Conservation (phyloP, 2,329 filamentous ascomycete species). For the Fusarium burgessii region DNA sequence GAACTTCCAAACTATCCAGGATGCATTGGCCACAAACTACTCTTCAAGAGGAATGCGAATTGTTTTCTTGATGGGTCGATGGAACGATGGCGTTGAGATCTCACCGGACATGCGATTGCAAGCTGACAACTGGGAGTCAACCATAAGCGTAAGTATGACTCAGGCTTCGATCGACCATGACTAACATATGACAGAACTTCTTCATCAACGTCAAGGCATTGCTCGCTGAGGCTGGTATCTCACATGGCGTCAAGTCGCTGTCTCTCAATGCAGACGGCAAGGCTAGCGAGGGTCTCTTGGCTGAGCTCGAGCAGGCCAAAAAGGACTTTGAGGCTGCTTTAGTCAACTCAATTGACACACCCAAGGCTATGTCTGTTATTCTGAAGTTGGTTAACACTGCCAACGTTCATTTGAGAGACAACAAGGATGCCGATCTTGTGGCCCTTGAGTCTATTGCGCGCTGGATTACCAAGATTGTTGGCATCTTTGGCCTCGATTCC, state of each 20-base stretch:
- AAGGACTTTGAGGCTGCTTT: conserved; percentile 70
- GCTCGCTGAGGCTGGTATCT: conserved; percentile 58
- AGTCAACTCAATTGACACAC: conserved; percentile 89
- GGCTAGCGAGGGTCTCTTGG: conserved; percentile 50
- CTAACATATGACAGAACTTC: conserved; percentile 61
- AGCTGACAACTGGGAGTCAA: conserved; percentile 83
- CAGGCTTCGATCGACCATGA: background rate
- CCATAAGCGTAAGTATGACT: conserved; percentile 69
- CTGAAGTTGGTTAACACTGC: conserved; percentile 81
- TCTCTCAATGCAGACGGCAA: conserved; percentile 52
- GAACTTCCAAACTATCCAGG: conserved; percentile 94
- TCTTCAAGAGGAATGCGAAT: conserved; percentile 84
- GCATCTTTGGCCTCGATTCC: conserved; percentile 84
- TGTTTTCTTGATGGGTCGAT: conserved; percentile 87
- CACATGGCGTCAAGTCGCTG: conserved; percentile 53
- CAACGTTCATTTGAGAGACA: conserved; percentile 70
- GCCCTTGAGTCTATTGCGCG: conserved; percentile 70
- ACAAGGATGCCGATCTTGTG: conserved; percentile 60
- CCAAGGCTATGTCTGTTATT: conserved; percentile 81
- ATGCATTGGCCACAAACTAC: conserved; percentile 78
- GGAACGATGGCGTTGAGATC: conserved; percentile 93
- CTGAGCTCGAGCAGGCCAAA: conserved; percentile 65
- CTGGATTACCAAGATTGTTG: conserved; percentile 86
- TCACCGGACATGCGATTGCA: conserved; percentile 83
- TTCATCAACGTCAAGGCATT: conserved; percentile 69